Conservation (phyloP, 371 early-diverging fungal genomes). For the Mucor plumbeus region DNA sequence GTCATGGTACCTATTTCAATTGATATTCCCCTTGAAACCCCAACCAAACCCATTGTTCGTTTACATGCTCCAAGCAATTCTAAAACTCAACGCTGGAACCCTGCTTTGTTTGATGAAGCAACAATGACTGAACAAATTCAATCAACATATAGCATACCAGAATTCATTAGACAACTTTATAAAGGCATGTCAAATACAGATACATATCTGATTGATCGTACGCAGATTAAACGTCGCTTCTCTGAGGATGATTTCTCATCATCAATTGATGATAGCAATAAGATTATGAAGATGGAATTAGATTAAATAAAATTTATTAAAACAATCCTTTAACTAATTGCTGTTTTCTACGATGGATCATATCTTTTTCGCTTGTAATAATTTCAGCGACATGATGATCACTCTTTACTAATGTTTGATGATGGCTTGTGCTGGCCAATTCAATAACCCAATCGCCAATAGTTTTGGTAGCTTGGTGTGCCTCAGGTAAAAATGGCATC, state of each 20-base stretch:
- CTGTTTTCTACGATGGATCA: conserved; percentile 49
- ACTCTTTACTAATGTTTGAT: not conserved
- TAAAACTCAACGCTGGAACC: conserved; percentile 37
- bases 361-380: conserved; percentile 49
- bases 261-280: not conserved
- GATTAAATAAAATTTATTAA: conserved; percentile 23
- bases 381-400: conserved; percentile 43
- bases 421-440: conserved; percentile 18
- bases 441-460: conserved; percentile 75
- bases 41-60: conserved; percentile 36
- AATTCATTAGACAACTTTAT: conserved; percentile 41
- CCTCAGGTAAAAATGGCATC: conserved; percentile 87
- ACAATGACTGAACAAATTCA: conserved; percentile 41
- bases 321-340: conserved; percentile 43
- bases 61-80: conserved; percentile 32
- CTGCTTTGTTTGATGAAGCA: conserved; percentile 41
- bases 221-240: not conserved
- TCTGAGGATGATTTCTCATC: not conserved
- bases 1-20: conserved; percentile 41
- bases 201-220: not conserved
- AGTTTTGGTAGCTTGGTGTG: conserved; percentile 66
- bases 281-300: conserved; percentile 26
- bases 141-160: conserved; percentile 33
- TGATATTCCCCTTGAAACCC: conserved; percentile 40
- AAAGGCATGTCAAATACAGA: conserved; percentile 30